These are phyloP conservation scores for Penicillium decumbens DNA, from an alignment of 2,329 filamentous ascomycete genomes.

Conservation along the genomic window DNA sequence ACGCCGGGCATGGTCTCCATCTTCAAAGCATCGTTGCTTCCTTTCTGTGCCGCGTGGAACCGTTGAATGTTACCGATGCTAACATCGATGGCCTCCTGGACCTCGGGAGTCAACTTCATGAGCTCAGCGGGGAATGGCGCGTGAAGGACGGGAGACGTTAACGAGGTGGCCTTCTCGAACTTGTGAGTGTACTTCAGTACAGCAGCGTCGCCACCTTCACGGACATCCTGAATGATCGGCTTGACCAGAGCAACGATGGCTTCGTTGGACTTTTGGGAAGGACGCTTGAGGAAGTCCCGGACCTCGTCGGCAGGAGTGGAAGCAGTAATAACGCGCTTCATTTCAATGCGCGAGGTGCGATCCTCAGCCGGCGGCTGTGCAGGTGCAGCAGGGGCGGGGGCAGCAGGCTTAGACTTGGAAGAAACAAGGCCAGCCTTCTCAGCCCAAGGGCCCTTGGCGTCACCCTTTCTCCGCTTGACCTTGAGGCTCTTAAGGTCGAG, in stretches of 20 bases:
- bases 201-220: slow-evolving; percentile 76
- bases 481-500: slow-evolving; percentile 93
- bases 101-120: slow-evolving; percentile 81
- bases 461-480: slow-evolving; percentile 85
- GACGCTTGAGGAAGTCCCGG: slow-evolving; percentile 71
- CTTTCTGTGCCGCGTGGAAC: slow-evolving; percentile 89
- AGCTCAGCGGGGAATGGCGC: slow-evolving; percentile 81
- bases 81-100: slow-evolving; percentile 83
- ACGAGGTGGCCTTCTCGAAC: slow-evolving; percentile 90
- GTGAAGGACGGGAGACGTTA: slow-evolving; percentile 81
- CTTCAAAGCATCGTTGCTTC: slow-evolving; percentile 66
- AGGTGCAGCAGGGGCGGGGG: slow-evolving; percentile 47
- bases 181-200: slow-evolving; percentile 93
- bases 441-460: slow-evolving; percentile 91
- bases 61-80: slow-evolving; percentile 92
- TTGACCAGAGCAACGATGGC: slow-evolving; percentile 84
- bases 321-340: slow-evolving; percentile 72
- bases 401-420: slow-evolving; percentile 26
- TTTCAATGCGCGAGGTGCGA: slow-evolving; percentile 60
- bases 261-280: slow-evolving; percentile 92
- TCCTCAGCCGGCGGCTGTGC: slow-evolving; percentile 50
- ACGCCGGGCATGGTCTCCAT: slow-evolving; percentile 99
- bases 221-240: slow-evolving; percentile 87
- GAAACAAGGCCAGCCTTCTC: slow-evolving; percentile 67
- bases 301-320: slow-evolving; percentile 63